Conservation (phyloP, 2,329 filamentous ascomycete species). For the Pyrenochaeta sp. region DNA sequence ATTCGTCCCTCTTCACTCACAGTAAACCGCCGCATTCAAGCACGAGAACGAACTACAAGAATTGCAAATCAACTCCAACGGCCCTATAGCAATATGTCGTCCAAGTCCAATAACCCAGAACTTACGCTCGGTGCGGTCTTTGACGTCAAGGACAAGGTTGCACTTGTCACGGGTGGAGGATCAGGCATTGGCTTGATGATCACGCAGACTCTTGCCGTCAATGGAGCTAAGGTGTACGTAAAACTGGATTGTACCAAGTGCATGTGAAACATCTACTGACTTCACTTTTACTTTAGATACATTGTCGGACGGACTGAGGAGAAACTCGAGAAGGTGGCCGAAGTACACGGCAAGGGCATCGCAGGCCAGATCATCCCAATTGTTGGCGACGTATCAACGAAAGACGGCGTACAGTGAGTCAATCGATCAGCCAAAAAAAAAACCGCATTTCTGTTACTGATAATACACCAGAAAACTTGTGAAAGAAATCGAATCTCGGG, state of each 20-base stretch:
- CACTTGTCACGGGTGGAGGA: conserved; percentile 56
- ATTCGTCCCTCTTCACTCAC: conserved; percentile 5
- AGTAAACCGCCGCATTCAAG: conserved; percentile 16
- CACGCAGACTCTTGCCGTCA: conserved; percentile 57
- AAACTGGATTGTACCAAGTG: background rate
- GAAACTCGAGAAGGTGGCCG: conserved; percentile 58
- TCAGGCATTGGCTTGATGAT: conserved; percentile 59
- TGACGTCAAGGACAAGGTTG: conserved; percentile 51
- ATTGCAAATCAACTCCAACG: conserved; percentile 21
- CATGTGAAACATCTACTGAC: background rate
- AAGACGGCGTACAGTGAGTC: conserved; percentile 52
- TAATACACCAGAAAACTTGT: conserved; percentile 45
- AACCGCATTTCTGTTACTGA: conserved; percentile 1
- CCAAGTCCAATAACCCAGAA: conserved; percentile 46
- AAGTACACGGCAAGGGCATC: conserved; percentile 55
- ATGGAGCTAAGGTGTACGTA: conserved; percentile 56
- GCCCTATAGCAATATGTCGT: conserved; percentile 41
- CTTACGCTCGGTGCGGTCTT: conserved; percentile 45
- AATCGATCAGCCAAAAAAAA: background rate
- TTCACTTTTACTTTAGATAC: background rate
- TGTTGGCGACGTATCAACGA: conserved; percentile 54
- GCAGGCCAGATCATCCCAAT: conserved; percentile 58
- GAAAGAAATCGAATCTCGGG: conserved; percentile 54
- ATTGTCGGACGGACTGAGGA: conserved; percentile 58
- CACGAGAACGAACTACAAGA: conserved; percentile 19